phyloP scores from a whole-genome alignment of 2,329 filamentous ascomycete species.

The Uncinocarpus reesii region DNA sequence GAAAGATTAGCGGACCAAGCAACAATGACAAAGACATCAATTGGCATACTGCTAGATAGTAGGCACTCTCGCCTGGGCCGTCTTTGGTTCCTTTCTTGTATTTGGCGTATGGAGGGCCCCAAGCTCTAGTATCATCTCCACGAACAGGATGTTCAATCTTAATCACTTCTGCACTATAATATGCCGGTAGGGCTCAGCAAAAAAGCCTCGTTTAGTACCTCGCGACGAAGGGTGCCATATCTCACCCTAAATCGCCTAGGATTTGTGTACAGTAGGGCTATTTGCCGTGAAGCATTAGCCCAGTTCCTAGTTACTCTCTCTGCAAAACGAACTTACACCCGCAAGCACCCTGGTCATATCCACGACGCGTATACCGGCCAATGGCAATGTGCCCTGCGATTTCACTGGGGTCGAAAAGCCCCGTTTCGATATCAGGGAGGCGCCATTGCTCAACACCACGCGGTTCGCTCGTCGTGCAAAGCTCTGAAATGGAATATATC shows the following conservation, averaged over 20 bases:
- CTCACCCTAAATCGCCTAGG: conserved; percentile 79
- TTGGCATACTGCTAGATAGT: conserved; percentile 68
- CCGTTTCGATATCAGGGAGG: conserved; percentile 23
- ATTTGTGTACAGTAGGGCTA: conserved; percentile 98
- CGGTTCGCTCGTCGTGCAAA: conserved; percentile 4
- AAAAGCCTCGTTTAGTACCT: not conserved
- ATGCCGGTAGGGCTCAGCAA: conserved; percentile 11
- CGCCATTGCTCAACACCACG: conserved; percentile 21
- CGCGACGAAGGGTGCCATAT: conserved; percentile 8
- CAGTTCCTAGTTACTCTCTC: conserved; percentile 6
- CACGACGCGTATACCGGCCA: conserved; percentile 77
- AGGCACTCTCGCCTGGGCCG: conserved; percentile 80
- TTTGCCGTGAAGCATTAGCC: conserved; percentile 13
- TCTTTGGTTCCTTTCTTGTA: conserved; percentile 52
- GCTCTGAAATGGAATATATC: conserved; percentile 7
- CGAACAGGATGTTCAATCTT: conserved; percentile 89
- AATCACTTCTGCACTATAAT: conserved; percentile 75
- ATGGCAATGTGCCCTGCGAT: conserved; percentile 49
- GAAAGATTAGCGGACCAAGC: not conserved
- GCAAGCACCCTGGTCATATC: conserved; percentile 96
- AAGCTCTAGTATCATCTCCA: conserved; percentile 88
- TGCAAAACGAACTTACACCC: conserved; percentile 53
- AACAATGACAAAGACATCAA: not conserved
- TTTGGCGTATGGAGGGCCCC: conserved; percentile 86
- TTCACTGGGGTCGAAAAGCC: conserved; percentile 35